A percentile compares a stretch with the other conserved stretches of the same genome.
phyloP scores from a whole-genome alignment of 129 eudicot species.

The Cynara cardunculus region DNA sequence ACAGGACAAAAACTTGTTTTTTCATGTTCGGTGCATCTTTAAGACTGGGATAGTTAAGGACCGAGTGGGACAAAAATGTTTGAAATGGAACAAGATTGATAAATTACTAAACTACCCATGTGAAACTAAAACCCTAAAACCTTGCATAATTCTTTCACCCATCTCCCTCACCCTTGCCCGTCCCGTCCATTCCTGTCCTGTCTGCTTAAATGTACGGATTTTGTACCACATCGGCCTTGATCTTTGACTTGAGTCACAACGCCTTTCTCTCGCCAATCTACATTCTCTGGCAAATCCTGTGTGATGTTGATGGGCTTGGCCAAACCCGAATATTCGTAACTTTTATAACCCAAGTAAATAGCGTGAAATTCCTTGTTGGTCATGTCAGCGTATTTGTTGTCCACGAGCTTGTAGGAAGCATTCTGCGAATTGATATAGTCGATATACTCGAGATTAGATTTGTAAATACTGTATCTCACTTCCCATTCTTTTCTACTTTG shows the following conservation, averaged over 20 bases:
- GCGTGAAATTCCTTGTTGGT: constrained; percentile 53
- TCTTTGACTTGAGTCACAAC: constrained; percentile 56
- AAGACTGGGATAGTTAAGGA: no score
- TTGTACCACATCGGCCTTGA: constrained; percentile 57
- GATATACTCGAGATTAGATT: constrained; percentile 31
- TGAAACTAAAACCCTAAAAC: no score
- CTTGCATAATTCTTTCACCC: no score
- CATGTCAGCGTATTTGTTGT: constrained; percentile 50
- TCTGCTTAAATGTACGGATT: no score
- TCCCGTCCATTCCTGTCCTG: no score
- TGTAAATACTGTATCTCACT: constrained; percentile 45
- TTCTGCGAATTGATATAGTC: constrained; percentile 41
- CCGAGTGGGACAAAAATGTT: no score
- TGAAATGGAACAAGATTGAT: not conserved
- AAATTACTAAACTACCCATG: not conserved
- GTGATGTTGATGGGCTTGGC: not conserved
- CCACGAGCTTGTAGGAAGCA: constrained; percentile 41
- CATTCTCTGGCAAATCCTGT: constrained; percentile 19
- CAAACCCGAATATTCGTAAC: not conserved
- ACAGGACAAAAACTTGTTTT: no score
- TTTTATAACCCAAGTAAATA: constrained; percentile 32
- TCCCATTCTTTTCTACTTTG: constrained; percentile 37
- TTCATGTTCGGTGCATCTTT: no score
- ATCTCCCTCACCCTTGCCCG: no score
- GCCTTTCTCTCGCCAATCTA: constrained; percentile 58